Percentiles rank a stretch among this genome's conserved stretches.
phyloP scores from a whole-genome alignment of 148 eudicot species.

The Rhododendron griersonianum region DNA sequence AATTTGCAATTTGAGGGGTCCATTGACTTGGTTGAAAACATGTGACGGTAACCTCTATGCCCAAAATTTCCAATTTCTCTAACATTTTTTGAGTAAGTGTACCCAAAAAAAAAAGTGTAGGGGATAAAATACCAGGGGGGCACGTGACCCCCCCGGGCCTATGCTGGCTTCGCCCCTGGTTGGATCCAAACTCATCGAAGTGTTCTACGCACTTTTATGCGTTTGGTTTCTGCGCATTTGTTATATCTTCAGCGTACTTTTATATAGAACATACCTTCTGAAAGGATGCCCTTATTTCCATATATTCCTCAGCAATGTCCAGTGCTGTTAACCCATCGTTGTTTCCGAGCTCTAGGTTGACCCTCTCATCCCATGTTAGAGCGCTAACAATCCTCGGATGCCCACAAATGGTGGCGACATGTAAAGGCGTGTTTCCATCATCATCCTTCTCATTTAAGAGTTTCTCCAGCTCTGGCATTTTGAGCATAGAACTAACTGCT shows the following conservation, averaged over 20 bases:
- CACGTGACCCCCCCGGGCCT: too few species aligned
- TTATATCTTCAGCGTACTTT: not conserved
- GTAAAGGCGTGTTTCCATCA: slow-evolving; percentile 31
- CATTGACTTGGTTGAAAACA: too few species aligned
- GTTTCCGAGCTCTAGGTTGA: slow-evolving; percentile 12
- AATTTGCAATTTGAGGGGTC: too few species aligned
- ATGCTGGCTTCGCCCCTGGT: too few species aligned
- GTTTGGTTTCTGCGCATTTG: not conserved
- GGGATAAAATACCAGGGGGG: too few species aligned
- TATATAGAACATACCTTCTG: slow-evolving; percentile 10
- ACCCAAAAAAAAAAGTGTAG: too few species aligned
- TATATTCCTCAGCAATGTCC: slow-evolving; percentile 25
- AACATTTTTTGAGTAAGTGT: too few species aligned
- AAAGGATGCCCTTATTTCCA: slow-evolving; percentile 19
- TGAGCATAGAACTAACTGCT: slow-evolving; percentile 5
- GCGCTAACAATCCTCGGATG: slow-evolving; percentile 14
- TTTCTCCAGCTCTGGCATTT: slow-evolving; percentile 14
- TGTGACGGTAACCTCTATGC: too few species aligned
- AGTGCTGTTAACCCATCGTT: slow-evolving; percentile 19
- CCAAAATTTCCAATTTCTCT: too few species aligned
- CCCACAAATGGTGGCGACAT: slow-evolving; percentile 17
- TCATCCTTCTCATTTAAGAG: slow-evolving; percentile 25
- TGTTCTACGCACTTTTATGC: too few species aligned
- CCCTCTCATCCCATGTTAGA: slow-evolving; percentile 17
- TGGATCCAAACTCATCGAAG: too few species aligned